Conservation (phyloP, 306 rosid species). For the Vachellia pachyceras region DNA sequence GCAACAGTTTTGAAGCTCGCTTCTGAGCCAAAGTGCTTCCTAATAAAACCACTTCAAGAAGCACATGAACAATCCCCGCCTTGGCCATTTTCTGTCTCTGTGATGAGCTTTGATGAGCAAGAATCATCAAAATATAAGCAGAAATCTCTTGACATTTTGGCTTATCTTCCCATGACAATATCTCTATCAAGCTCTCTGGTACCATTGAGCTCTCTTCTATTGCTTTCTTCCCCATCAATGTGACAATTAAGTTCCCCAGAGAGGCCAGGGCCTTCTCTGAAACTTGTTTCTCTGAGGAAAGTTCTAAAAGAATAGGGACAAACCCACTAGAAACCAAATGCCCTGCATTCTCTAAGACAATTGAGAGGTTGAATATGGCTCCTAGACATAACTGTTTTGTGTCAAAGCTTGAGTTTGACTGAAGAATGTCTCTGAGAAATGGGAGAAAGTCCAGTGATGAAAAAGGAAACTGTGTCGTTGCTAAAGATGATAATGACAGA, state of each 20-base stretch:
- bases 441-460: conserved; percentile 54
- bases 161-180: conserved; percentile 71
- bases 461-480: conserved; percentile 50
- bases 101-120: conserved; percentile 72
- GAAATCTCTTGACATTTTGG: conserved; percentile 70
- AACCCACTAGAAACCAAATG: conserved; percentile 59
- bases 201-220: conserved; percentile 59
- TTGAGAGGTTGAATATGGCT: conserved; percentile 59
- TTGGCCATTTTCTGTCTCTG: conserved; percentile 65
- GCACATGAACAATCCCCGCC: conserved; percentile 60
- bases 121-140: conserved; percentile 67
- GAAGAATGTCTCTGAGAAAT: conserved; percentile 51
- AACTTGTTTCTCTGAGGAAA: conserved; percentile 39
- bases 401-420: conserved; percentile 48
- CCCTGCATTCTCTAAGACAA: conserved; percentile 55
- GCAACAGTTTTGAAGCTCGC: conserved; percentile 66
- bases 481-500: conserved; percentile 57
- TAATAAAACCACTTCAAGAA: conserved; percentile 65
- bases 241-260: conserved; percentile 67
- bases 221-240: conserved; percentile 69
- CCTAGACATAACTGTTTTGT: conserved; percentile 58
- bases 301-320: conserved; percentile 53
- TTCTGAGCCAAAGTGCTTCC: conserved; percentile 72
- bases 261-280: conserved; percentile 67
- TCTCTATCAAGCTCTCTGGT: conserved; percentile 63